Percentiles rank a stretch among this genome's conserved stretches.
These are phyloP conservation scores for Dendrothele bispora DNA, from an alignment of 768 basidiomycete genomes.

Conservation along the genomic window DNA sequence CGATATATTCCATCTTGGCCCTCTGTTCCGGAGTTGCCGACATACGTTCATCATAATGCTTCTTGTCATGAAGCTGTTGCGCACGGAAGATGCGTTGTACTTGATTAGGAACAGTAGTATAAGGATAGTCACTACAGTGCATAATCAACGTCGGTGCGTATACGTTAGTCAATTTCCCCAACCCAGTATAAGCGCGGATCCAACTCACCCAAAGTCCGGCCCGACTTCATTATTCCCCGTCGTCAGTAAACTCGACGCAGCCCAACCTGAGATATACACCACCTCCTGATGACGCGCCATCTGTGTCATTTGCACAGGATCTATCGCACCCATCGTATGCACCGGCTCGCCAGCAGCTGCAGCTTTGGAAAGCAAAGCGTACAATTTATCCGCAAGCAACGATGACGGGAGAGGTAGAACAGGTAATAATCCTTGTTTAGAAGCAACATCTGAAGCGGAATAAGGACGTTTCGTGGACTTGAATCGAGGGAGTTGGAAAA, in stretches of 20 bases:
- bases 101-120: constrained; percentile 95
- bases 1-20: constrained; percentile 72
- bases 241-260: constrained; percentile 80
- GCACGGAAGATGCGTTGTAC: constrained; percentile 90
- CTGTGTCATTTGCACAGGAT: constrained; percentile 94
- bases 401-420: constrained; percentile 75
- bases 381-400: constrained; percentile 86
- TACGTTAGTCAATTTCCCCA: not conserved
- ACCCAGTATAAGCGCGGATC: constrained; percentile 8
- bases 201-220: constrained; percentile 82
- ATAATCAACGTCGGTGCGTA: too few relatives aligned
- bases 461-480: constrained; percentile 75
- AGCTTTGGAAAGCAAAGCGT: constrained; percentile 59
- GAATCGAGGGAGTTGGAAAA: constrained; percentile 79
- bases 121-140: constrained; percentile 91
- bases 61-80: constrained; percentile 90
- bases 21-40: constrained; percentile 61
- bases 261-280: constrained; percentile 94
- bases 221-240: constrained; percentile 92
- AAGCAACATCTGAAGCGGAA: constrained; percentile 73
- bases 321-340: constrained; percentile 91
- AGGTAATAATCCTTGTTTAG: constrained; percentile 87
- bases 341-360: constrained; percentile 67
- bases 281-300: constrained; percentile 87
- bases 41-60: constrained; percentile 87